Evolutionary conservation across 2,329 filamentous ascomycete genomes (phyloP).

Genomic region (Neoarthrinium moseri): DNA sequence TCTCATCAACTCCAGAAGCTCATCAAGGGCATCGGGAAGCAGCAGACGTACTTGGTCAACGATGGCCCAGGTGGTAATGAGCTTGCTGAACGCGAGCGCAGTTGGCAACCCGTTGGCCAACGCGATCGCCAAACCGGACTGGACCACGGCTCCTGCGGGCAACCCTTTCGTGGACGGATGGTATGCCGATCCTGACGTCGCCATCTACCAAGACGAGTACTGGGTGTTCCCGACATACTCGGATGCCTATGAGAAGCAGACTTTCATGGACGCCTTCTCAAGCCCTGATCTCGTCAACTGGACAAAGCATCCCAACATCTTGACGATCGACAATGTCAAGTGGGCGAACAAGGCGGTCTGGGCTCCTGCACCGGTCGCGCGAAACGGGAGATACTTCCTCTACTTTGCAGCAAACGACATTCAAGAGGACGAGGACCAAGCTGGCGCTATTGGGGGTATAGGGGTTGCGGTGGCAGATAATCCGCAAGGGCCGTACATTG

Average conservation of each 20-base stretch:
- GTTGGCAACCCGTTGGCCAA: background rate
- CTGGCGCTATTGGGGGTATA: conserved; percentile 35
- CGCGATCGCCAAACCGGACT: conserved; percentile 24
- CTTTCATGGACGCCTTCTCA: conserved; percentile 50
- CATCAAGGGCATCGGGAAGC: too few species aligned
- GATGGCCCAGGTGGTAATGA: background rate
- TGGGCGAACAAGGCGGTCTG: conserved; percentile 47
- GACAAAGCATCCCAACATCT: conserved; percentile 43
- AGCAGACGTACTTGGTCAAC: too few species aligned
- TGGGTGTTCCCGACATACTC: conserved; percentile 50
- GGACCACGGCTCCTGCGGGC: conserved; percentile 38
- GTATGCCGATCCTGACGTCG: conserved; percentile 51
- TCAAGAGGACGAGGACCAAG: conserved; percentile 26
- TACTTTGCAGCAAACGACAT: conserved; percentile 52
- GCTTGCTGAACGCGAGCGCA: background rate
- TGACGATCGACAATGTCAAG: conserved; percentile 35
- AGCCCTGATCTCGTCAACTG: conserved; percentile 46
- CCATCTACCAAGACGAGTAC: conserved; percentile 42
- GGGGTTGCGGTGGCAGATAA: conserved; percentile 36
- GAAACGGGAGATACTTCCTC: conserved; percentile 45
- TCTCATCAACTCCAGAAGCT: too few species aligned
- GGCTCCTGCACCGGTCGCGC: conserved; percentile 43
- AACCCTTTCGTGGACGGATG: conserved; percentile 49
- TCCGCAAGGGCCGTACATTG: conserved; percentile 38
- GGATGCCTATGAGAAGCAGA: conserved; percentile 42